Conservation (phyloP, 495 filamentous ascomycete species). For the Penicillium coprophilum region DNA sequence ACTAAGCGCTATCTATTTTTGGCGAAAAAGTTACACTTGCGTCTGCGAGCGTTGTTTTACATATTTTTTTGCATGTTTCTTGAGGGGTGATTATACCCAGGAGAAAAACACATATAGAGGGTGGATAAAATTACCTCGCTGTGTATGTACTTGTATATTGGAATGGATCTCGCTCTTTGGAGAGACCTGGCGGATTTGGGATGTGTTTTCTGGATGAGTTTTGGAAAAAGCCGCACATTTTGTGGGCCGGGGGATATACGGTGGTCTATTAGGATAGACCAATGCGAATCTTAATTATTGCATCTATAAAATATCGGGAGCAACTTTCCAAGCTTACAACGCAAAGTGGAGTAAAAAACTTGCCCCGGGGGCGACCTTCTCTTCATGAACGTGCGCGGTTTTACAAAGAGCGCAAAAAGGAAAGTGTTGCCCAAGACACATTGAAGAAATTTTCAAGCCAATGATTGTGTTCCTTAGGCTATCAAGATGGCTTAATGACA, state of each 20-base stretch:
- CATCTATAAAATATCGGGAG: neutral
- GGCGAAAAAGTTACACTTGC: slow-evolving; percentile 14
- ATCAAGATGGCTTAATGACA: neutral
- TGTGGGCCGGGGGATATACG: neutral
- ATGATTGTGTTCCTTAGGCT: neutral
- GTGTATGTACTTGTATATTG: slow-evolving; percentile 1
- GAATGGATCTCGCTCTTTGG: neutral
- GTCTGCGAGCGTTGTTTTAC: slow-evolving; percentile 22
- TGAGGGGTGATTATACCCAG: slow-evolving; percentile 16
- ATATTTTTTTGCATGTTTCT: slow-evolving; percentile 21
- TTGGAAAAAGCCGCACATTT: neutral
- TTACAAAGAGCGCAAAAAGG: neutral
- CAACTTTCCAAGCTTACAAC: neutral
- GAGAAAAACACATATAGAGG: slow-evolving; percentile 25
- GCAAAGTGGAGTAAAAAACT: neutral
- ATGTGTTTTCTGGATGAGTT: neutral
- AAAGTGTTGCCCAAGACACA: neutral
- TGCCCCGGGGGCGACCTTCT: no score
- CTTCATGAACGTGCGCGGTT: neutral
- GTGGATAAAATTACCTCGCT: slow-evolving; percentile 20
- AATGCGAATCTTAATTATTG: neutral
- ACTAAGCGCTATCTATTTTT: slow-evolving; percentile 25
- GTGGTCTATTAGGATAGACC: neutral
- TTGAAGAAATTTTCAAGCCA: neutral
- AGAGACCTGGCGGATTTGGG: neutral